These are phyloP conservation scores for Gaeumannomyces tritici DNA, from an alignment of 2,329 filamentous ascomycete species.

Conservation along the genomic window DNA sequence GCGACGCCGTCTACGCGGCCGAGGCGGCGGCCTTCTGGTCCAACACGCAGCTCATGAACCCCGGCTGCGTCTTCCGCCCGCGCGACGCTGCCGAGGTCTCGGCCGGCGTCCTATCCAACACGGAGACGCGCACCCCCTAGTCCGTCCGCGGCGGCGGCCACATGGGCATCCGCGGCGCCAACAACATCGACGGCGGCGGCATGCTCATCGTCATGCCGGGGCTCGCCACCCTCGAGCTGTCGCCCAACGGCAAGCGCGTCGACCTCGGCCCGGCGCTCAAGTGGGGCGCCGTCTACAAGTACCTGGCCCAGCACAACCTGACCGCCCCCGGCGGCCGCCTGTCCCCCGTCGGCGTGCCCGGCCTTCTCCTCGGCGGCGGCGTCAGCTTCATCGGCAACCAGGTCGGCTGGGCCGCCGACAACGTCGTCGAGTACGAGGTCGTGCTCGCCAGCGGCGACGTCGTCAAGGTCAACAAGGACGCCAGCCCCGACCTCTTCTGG, in stretches of 20 bases:
- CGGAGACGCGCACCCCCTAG: not conserved
- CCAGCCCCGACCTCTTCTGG: conserved; percentile 32
- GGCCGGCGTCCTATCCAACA: not conserved
- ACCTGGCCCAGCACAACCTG: conserved; percentile 29
- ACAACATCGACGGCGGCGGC: conserved; percentile 3
- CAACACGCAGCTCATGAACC: conserved; percentile 1
- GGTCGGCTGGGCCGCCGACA: conserved; percentile 42
- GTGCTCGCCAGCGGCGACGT: conserved; percentile 38
- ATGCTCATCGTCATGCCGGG: conserved; percentile 4
- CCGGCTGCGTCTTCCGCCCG: conserved; percentile 1
- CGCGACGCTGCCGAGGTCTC: not conserved
- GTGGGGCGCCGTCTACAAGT: conserved; percentile 30
- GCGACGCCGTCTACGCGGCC: not conserved
- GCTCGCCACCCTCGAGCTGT: not conserved
- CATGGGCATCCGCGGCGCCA: conserved; percentile 3
- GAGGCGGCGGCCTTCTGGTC: not conserved
- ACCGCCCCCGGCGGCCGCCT: conserved; percentile 33
- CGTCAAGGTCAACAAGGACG: conserved; percentile 8
- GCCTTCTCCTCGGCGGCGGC: conserved; percentile 44
- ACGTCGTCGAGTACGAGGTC: conserved; percentile 39
- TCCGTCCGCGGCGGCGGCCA: conserved; percentile 1
- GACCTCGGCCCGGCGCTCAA: conserved; percentile 33
- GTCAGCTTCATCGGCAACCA: conserved; percentile 44
- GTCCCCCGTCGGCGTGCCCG: conserved; percentile 32
- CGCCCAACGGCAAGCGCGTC: not conserved